Evolutionary conservation across 805 yeast genomes (phyloP).

Genomic region (Monosporozyma siamensis): DNA sequence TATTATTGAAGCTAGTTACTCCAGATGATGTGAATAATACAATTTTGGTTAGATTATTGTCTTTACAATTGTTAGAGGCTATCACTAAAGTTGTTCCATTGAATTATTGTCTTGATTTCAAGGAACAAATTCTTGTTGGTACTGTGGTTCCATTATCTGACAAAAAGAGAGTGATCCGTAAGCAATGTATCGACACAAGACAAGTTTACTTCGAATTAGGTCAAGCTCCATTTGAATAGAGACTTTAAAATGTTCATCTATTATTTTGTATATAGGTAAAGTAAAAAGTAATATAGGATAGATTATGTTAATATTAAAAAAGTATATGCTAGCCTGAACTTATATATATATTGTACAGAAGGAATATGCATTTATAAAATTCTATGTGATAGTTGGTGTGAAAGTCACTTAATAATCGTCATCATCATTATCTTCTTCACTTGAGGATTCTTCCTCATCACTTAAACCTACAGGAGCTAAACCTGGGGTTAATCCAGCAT

Average conservation of each 20-base stretch:
- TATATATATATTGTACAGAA: neutral
- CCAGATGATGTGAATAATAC: conserved; percentile 26
- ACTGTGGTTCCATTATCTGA: conserved; percentile 58
- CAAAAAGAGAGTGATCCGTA: conserved; percentile 62
- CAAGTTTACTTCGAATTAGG: conserved; percentile 60
- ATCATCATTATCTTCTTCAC: conserved; percentile 17
- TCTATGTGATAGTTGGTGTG: too few relatives aligned
- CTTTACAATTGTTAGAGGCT: conserved; percentile 50
- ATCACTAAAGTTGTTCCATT: conserved; percentile 33
- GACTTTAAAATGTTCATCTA: too few relatives aligned
- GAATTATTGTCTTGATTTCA: conserved; percentile 44
- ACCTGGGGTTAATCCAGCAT: conserved; percentile 72
- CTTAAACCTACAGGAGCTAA: conserved; percentile 70
- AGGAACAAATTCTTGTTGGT: conserved; percentile 38
- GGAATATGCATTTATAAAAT: neutral
- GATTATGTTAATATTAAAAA: too few relatives aligned
- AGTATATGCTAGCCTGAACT: too few relatives aligned
- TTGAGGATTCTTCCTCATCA: conserved; percentile 39
- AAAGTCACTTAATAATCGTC: too few relatives aligned
- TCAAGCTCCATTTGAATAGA: conserved; percentile 30
- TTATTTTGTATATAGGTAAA: neutral
- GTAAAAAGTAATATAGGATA: neutral
- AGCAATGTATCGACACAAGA: conserved; percentile 67
- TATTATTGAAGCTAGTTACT: conserved; percentile 33
- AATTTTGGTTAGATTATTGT: conserved; percentile 43